phyloP scores from a whole-genome alignment of 1,284 basidiomycete species.

The Ceratobasidium sp. region DNA sequence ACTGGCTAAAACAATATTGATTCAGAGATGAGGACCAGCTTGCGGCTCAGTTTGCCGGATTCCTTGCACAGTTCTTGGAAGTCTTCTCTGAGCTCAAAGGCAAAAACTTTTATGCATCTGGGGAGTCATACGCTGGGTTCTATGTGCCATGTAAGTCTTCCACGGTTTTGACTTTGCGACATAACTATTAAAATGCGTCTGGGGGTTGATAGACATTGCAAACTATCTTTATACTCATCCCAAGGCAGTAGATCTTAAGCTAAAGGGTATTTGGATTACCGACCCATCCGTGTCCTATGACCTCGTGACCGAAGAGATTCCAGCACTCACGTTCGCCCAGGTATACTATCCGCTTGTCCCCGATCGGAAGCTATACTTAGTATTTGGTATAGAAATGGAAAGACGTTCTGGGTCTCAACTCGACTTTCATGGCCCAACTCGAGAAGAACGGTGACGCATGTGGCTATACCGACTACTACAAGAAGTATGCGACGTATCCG shows the following conservation, averaged over 20 bases:
- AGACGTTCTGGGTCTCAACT: slow-evolving; percentile 79
- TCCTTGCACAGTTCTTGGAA: slow-evolving; percentile 80
- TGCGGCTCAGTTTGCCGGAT: slow-evolving; percentile 73
- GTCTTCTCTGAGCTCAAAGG: slow-evolving; percentile 78
- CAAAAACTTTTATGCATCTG: slow-evolving; percentile 66
- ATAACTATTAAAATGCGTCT: neutral
- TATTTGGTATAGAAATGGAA: slow-evolving; percentile 68
- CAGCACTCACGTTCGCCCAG: slow-evolving; percentile 59
- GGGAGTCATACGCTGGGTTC: slow-evolving; percentile 72
- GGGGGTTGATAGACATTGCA: slow-evolving; percentile 65
- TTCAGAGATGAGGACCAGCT: slow-evolving; percentile 75
- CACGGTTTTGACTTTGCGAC: slow-evolving; percentile 24
- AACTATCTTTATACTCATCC: slow-evolving; percentile 78
- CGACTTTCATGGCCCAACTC: slow-evolving; percentile 73
- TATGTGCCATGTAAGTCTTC: slow-evolving; percentile 66
- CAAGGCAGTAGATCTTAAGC: slow-evolving; percentile 65
- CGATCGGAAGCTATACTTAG: neutral
- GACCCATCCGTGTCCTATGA: slow-evolving; percentile 74
- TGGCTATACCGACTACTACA: slow-evolving; percentile 74
- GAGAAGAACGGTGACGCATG: slow-evolving; percentile 68
- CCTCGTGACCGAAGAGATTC: slow-evolving; percentile 75
- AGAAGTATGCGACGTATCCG: slow-evolving; percentile 76
- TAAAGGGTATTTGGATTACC: slow-evolving; percentile 79
- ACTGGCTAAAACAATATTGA: slow-evolving; percentile 56
- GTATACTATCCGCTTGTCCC: neutral